Evolutionary conservation across 2,329 filamentous ascomycete species (phyloP), one percentile per base, ranked within the genome.

Genomic region (Alternaria incomplexa): DNA sequence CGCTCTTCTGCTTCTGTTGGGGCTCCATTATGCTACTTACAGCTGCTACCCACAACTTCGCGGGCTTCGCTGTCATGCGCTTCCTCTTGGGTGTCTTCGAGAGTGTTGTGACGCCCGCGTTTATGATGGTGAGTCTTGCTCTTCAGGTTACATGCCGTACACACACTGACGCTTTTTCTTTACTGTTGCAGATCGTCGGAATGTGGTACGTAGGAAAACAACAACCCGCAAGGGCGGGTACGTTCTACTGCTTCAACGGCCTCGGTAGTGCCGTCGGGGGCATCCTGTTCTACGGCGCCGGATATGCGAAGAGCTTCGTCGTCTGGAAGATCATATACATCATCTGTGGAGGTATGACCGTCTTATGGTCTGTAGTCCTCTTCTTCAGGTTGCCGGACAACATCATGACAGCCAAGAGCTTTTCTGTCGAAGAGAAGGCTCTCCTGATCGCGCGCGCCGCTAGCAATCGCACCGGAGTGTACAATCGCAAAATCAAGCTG

Each of bases 401-500:
- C 54, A 79, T 83, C 22, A 69, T 84, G 47, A 74, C 76, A 0
- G 79, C 82, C 0, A 83, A 81, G 64, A 70, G 77, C 1, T 84
- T 84, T 60, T 80, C 72, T 0, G 36, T 79, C 0, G 78, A 84
- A 47, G 82, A 84, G n/a, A 83, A 83, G 53, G 80, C 79, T 1
- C 73, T 81, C 5, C 67, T 85, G 3, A 77, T 84, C 23, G 81
- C 75, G 5, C 76, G 81, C 40, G 80, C 77, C 30, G 70, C 75
- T 36, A 71, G 77, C 5, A 77, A 75, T 28, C 71, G 79, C 55
- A 83, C 82, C 0, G 67, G 68, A 44, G 80, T 86, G 3, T 73
- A 85, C 12, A 86, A 84, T 68, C 78, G 80, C 51, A 78, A 76
- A 2, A 83, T 86, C 68, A 85, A 85, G 61, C 78, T 74, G 67